phyloP scores from a whole-genome alignment of 2,329 filamentous ascomycete genomes.

The Ambrosiella xylebori region DNA sequence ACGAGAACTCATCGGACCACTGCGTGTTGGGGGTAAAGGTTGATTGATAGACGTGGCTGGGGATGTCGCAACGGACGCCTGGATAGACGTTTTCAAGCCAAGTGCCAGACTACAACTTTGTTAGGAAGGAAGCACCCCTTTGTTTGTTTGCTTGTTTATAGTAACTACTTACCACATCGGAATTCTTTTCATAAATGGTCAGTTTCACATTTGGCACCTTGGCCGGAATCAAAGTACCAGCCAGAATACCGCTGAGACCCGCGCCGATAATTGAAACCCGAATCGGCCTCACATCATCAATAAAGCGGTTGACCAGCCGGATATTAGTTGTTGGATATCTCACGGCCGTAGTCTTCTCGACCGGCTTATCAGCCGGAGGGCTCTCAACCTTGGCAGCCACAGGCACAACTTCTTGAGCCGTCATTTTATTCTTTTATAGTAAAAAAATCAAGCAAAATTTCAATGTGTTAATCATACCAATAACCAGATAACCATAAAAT shows the following conservation, averaged over 20 bases:
- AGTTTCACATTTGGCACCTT: constrained; percentile 53
- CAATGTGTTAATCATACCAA: no score
- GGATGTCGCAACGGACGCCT: constrained; percentile 50
- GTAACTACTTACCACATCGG: constrained; percentile 39
- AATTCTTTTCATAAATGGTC: constrained; percentile 51
- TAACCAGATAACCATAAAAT: no score
- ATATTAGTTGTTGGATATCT: constrained; percentile 9
- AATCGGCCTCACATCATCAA: constrained; percentile 21
- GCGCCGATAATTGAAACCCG: constrained; percentile 23
- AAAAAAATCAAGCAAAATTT: no score
- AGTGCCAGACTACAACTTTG: constrained; percentile 22
- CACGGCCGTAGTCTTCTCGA: neutral
- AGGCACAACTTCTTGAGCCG: neutral
- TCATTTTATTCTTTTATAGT: neutral
- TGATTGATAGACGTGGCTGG: constrained; percentile 52
- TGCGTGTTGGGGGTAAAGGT: constrained; percentile 50
- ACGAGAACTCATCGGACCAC: constrained; percentile 52
- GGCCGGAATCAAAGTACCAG: constrained; percentile 46
- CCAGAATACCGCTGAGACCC: constrained; percentile 25
- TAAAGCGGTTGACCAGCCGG: constrained; percentile 19
- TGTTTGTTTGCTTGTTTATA: neutral
- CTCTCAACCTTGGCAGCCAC: neutral
- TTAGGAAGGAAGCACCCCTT: neutral
- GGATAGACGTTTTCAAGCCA: constrained; percentile 43
- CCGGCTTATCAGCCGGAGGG: neutral